These are phyloP conservation scores for Kazachstania kunashirensis DNA, from an alignment of 805 yeast genomes.

Conservation along the genomic window DNA sequence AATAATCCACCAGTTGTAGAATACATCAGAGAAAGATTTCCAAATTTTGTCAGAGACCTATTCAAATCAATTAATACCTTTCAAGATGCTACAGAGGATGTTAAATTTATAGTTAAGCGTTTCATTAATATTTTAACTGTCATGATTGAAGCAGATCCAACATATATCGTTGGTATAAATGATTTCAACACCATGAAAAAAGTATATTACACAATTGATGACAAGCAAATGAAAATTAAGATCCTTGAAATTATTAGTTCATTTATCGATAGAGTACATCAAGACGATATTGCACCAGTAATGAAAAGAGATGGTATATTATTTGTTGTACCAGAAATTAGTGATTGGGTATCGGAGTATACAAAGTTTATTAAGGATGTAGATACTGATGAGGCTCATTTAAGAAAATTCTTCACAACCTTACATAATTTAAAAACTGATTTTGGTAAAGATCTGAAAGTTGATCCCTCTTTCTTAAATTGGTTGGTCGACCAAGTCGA, in stretches of 20 bases:
- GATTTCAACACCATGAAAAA: conserved; percentile 14
- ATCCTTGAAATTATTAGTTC: conserved; percentile 24
- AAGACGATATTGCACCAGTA: conserved; percentile 3
- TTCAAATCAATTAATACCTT: conserved; percentile 14
- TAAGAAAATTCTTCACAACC: conserved; percentile 35
- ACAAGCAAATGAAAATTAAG: conserved; percentile 20
- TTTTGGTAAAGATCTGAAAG: conserved; percentile 25
- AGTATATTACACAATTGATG: conserved; percentile 12
- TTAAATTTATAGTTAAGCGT: conserved; percentile 16
- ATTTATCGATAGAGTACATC: conserved; percentile 8
- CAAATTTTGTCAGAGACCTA: conserved; percentile 31
- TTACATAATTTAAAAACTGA: conserved; percentile 30
- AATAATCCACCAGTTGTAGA: conserved; percentile 58
- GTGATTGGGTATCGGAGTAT: conserved; percentile 23
- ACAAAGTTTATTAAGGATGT: conserved; percentile 20
- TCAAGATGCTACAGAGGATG: background rate
- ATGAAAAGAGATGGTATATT: conserved; percentile 10
- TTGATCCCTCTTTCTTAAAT: conserved; percentile 38
- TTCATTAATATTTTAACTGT: conserved; percentile 24
- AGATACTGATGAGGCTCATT: conserved; percentile 32
- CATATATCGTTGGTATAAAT: conserved; percentile 8
- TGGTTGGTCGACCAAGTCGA: conserved; percentile 52
- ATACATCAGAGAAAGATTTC: conserved; percentile 29
- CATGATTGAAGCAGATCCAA: conserved; percentile 9
- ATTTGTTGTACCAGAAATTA: conserved; percentile 7